These are phyloP conservation scores for Bipolaris oryzae DNA, from an alignment of 2,329 filamentous ascomycete genomes.

Conservation along the genomic window DNA sequence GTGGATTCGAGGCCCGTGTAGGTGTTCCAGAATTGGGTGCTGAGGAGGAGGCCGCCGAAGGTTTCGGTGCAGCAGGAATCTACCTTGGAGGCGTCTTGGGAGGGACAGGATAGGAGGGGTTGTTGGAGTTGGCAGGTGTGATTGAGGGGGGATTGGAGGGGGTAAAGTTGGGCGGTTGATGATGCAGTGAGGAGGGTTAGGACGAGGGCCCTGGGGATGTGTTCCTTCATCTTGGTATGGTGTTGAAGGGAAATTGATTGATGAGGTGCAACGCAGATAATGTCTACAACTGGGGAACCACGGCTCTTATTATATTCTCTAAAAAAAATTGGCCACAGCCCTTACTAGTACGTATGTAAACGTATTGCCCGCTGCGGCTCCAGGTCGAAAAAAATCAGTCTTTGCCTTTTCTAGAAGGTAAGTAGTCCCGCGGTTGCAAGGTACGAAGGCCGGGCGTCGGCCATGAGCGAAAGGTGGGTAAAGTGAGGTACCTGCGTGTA, in stretches of 20 bases:
- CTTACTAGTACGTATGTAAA: too few species aligned
- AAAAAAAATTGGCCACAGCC: conserved; percentile 15
- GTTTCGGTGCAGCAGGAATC: conserved; percentile 71
- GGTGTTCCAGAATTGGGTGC: conserved; percentile 69
- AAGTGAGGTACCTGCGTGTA: conserved; percentile 35
- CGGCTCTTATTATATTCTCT: conserved; percentile 6
- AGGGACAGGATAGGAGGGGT: conserved; percentile 43
- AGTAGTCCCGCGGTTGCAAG: conserved; percentile 5
- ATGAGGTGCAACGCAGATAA: neutral
- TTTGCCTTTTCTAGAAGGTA: conserved; percentile 44
- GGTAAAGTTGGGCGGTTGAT: conserved; percentile 51
- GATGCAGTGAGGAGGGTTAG: conserved; percentile 28
- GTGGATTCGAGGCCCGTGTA: conserved; percentile 65
- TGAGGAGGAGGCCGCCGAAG: conserved; percentile 66
- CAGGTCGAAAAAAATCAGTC: conserved; percentile 19
- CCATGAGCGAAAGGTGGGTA: conserved; percentile 25
- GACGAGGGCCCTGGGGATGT: conserved; percentile 19
- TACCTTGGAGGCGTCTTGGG: conserved; percentile 46
- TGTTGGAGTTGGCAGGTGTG: conserved; percentile 61
- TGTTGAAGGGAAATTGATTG: neutral
- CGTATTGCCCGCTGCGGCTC: neutral
- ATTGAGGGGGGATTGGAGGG: conserved; percentile 57
- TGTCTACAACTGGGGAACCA: neutral
- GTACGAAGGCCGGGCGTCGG: conserved; percentile 18
- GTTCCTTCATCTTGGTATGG: conserved; percentile 28